A percentile compares a stretch with the other conserved stretches of the same genome.
Evolutionary conservation across 2,329 filamentous ascomycete genomes (phyloP).

Genomic region (Neurospora crassa): DNA sequence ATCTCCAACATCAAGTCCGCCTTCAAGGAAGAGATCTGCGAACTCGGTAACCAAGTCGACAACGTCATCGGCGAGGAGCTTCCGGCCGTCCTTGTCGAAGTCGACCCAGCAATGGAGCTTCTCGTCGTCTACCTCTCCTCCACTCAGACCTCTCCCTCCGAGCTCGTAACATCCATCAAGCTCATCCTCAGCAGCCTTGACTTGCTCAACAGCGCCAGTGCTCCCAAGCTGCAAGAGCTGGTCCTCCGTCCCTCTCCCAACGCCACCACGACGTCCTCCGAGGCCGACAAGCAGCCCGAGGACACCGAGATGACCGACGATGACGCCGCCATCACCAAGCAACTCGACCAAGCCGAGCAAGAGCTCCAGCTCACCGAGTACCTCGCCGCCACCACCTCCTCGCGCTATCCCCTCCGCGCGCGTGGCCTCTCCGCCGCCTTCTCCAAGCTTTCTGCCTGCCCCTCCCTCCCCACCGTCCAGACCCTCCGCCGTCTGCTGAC

Average conservation of each 20-base stretch:
- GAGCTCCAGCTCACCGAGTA: conserved; percentile 61
- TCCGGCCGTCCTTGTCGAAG: conserved; percentile 49
- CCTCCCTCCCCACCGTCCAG: conserved; percentile 48
- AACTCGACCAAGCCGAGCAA: conserved; percentile 51
- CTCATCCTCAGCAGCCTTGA: conserved; percentile 62
- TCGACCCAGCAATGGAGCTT: conserved; percentile 60
- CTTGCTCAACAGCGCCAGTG: conserved; percentile 36
- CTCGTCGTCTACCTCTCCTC: conserved; percentile 56
- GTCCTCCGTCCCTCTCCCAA: background rate
- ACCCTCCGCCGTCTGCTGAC: conserved; percentile 54
- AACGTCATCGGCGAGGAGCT: conserved; percentile 50
- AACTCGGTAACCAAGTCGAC: conserved; percentile 31
- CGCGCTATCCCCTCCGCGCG: conserved; percentile 52
- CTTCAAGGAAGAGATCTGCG: conserved; percentile 38
- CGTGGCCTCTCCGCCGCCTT: conserved; percentile 59
- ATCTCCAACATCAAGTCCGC: conserved; percentile 49
- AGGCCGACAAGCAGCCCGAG: conserved; percentile 19
- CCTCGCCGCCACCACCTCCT: conserved; percentile 54
- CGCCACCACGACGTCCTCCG: background rate
- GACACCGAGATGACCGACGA: conserved; percentile 21
- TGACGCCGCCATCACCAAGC: conserved; percentile 34
- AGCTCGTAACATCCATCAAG: conserved; percentile 57
- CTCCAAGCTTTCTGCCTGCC: conserved; percentile 58
- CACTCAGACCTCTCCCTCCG: conserved; percentile 54
- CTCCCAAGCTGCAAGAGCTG: conserved; percentile 13